Evolutionary conservation across 1,284 basidiomycete genomes (phyloP), one percentile per base, ranked within the genome.

Genomic region (Fomes fomentarius): DNA sequence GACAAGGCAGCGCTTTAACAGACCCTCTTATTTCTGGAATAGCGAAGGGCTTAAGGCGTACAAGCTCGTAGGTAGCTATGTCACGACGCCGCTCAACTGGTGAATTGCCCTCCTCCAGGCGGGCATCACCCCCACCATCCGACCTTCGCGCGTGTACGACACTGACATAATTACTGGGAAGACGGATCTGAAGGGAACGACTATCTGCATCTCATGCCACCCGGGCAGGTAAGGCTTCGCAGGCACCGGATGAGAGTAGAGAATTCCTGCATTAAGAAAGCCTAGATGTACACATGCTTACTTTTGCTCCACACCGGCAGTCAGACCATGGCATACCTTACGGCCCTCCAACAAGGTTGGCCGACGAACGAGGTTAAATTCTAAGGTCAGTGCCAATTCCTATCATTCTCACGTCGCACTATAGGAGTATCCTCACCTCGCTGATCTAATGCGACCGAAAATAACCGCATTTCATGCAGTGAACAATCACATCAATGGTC

Each of bases 261-360:
- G 34, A 24, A 24, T 15, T 4, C 19, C 12, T 4, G 22, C 10
- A 8, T 15, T 19, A 10, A 14, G n/a, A 34, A 17, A 38, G 6
- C 15, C 2, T 10, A 8, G n/a, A 17, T 25, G 1, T 4, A 11
- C 42, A 19, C n/a, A n/a, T n/a, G n/a, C n/a, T n/a, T n/a, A n/a
- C n/a, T 22, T 3, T 15, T 22, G 24, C 26, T 19, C 47, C 7
- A 34, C 47, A 92, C 90, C 61, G 93, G 93, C 26, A 92, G 85
- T 60, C 89, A 96, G 69, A 94, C 94, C 9, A 98, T 98, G 95
- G 96, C 94, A 1, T 91, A 87, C 58, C 93, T 98, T 22, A 93
- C 98, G 88, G 93, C 91, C 2, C 75, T 94, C 33, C 87, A 96
- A 59, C 85, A 95, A 67, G 84, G 86, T 15, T 96, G 94, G 94